Base-by-base conservation (phyloP, 495 filamentous ascomycete species). In the Usnea hakonensis region DNA sequence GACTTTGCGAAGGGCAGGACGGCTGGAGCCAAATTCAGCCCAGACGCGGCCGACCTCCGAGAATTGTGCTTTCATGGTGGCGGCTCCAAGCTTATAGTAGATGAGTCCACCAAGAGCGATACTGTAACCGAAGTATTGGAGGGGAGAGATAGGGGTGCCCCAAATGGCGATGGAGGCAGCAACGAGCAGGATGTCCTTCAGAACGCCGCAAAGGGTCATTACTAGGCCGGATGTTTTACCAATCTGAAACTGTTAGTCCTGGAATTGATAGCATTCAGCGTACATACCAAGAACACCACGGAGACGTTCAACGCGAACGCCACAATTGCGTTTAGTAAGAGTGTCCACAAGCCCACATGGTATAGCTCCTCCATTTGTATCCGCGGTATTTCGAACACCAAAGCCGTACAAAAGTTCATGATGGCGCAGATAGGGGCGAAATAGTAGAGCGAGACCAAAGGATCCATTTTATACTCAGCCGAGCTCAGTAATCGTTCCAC, bases 181-280 rank as follows among this genome's bases (percentile, higher is more conserved):
- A 55, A 98, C 92, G 35, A 98, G 88, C 63, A 98, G 85, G 67
- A 98, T 93, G 80, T 98, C 94, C 82, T 98, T 98, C 71, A 97
- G 85, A 62, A 98, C 92, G 78, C 94, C 94, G 76, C 90, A 97
- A 56, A 98, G 88, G 43, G 94, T 97, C 74, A 97, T 90, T 71
- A 97, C 91, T 48, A 98, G 84, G 55, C 91, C 93, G 0, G 93
- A 97, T 28, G 94, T 98, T 79, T 90, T 93, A 77, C 94, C 94
- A 75, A 98, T 98, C 91, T 96, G 67, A 58, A 46, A 58, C 23
- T 30, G 41, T 56, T 33, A 60, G 58, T 35, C 16, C 0, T 38
- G 35, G 21, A 1, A 17, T 17, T 23, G 19, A 54, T 37, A 46
- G 14, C 9, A 50, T n/a, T 48, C 28, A n/a, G 28, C 19, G 53